Evolutionary conservation across 2,329 filamentous ascomycete species (phyloP), one percentile per base, ranked within the genome.

Genomic region (Phaeosphaeria sp.): DNA sequence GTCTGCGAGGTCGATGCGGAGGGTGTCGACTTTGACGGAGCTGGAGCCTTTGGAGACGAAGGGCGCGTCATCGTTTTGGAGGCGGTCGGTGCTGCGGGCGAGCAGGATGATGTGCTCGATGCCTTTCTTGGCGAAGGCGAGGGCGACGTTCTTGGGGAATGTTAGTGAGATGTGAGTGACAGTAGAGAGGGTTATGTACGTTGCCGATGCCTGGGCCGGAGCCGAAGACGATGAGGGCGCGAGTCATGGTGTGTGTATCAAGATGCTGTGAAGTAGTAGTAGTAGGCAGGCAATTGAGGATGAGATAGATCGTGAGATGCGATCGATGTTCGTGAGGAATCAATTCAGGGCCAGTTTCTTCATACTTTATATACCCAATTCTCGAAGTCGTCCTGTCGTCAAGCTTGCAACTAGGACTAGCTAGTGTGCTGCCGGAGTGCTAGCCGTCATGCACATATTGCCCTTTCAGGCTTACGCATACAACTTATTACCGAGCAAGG

Each of bases 61-160:
- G 58, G 63, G 53, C 1, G 67, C 68, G 24, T 74, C 67, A 49
- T 81, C 78, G 1, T 68, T 60, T 22, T 74, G 55, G 11, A 86
- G 75, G 6, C 82, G 77, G 3, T 74, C 61, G 0, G 59, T 59
- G 60, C 81, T 78, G 24, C 83, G 77, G 0, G 82, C 77, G 15
- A 86, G 74, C 2, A 86, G 77, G 13, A 83, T 79, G 9, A 85
- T 68, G 58, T 83, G 82, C 27, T 69, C 69, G 69, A 83, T 82
- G 48, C 78, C 76, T 22, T 79, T 77, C 7, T 77, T 71, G 4
- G 78, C 75, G 65, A 84, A 84, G 43, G 74, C 60, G 1, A 69
- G 61, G 8, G 80, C 77, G 5, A 80, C 70, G 36, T 77, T 63
- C 54, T 56, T 25, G 48, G 7, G 7, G 6, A 1, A 8, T 42